Conservation (phyloP, 805 yeast genomes). For the Starmerella apicola region DNA sequence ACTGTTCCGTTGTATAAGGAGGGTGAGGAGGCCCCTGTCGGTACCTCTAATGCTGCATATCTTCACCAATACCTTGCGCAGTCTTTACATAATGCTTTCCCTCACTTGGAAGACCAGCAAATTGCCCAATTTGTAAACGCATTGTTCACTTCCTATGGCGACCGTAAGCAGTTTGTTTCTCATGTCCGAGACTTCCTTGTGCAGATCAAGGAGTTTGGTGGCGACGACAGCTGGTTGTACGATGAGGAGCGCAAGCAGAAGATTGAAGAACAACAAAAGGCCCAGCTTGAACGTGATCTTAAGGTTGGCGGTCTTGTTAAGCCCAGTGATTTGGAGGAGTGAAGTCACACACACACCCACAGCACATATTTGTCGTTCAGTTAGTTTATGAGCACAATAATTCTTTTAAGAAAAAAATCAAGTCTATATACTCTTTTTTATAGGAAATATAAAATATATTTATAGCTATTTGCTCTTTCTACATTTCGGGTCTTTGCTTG, state of each 20-base stretch:
- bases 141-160: slow-evolving; percentile 54
- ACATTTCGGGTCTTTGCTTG: too few species aligned
- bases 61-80: slow-evolving; percentile 70
- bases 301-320: slow-evolving; percentile 87
- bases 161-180: slow-evolving; percentile 63
- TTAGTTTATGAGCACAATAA: too few species aligned
- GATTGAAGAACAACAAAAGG: slow-evolving; percentile 49
- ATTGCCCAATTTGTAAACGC: slow-evolving; percentile 70
- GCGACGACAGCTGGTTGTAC: slow-evolving; percentile 85
- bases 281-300: slow-evolving; percentile 69
- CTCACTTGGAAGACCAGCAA: slow-evolving; percentile 76
- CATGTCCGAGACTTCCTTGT: slow-evolving; percentile 89
- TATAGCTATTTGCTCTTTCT: too few species aligned
- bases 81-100: slow-evolving; percentile 80
- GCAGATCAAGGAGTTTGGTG: slow-evolving; percentile 91
- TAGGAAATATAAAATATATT: too few species aligned
- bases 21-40: slow-evolving; percentile 65
- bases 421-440: too few species aligned
- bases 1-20: slow-evolving; percentile 63
- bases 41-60: slow-evolving; percentile 69
- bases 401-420: too few species aligned
- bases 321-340: slow-evolving; percentile 92
- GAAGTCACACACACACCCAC: too few species aligned
- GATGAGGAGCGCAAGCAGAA: slow-evolving; percentile 86
- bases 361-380: too few species aligned